These are phyloP conservation scores for Podosphaera aphanis DNA, from an alignment of 2,329 filamentous ascomycete species.

Conservation along the genomic window DNA sequence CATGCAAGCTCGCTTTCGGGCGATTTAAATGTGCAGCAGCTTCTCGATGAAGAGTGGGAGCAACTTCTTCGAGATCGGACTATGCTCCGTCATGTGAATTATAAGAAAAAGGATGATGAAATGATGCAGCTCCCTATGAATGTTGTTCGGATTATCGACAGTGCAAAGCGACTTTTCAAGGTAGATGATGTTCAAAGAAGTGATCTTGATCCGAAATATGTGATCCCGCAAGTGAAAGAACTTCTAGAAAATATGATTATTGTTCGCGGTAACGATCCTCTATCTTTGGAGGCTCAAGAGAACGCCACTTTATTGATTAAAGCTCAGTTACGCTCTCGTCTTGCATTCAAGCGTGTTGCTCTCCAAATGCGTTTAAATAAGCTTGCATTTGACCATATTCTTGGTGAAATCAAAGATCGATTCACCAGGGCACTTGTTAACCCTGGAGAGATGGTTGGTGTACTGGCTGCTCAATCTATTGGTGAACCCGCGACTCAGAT, in stretches of 20 bases:
- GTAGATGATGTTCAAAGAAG: slow-evolving; percentile 70
- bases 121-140: slow-evolving; percentile 85
- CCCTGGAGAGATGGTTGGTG: slow-evolving; percentile 96
- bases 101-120: slow-evolving; percentile 50
- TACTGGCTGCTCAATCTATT: slow-evolving; percentile 91
- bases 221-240: slow-evolving; percentile 54
- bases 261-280: slow-evolving; percentile 60
- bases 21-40: slow-evolving; percentile 65
- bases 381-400: slow-evolving; percentile 73
- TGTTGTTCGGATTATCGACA: slow-evolving; percentile 71
- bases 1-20: slow-evolving; percentile 70
- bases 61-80: slow-evolving; percentile 50
- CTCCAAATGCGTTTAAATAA: slow-evolving; percentile 69
- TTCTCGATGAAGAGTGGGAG: slow-evolving; percentile 77
- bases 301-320: slow-evolving; percentile 87
- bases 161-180: slow-evolving; percentile 72
- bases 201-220: slow-evolving; percentile 70
- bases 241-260: slow-evolving; percentile 59
- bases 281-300: slow-evolving; percentile 67
- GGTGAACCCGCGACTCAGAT: slow-evolving; percentile 97
- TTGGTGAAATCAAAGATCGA: slow-evolving; percentile 73
- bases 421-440: slow-evolving; percentile 71
- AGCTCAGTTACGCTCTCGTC: slow-evolving; percentile 63
- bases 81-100: slow-evolving; percentile 46
- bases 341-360: slow-evolving; percentile 84